Percentiles rank a stretch among this genome's conserved stretches.
Conservation (phyloP, 345 rosid genomes). For the Syzygium jambos region DNA sequence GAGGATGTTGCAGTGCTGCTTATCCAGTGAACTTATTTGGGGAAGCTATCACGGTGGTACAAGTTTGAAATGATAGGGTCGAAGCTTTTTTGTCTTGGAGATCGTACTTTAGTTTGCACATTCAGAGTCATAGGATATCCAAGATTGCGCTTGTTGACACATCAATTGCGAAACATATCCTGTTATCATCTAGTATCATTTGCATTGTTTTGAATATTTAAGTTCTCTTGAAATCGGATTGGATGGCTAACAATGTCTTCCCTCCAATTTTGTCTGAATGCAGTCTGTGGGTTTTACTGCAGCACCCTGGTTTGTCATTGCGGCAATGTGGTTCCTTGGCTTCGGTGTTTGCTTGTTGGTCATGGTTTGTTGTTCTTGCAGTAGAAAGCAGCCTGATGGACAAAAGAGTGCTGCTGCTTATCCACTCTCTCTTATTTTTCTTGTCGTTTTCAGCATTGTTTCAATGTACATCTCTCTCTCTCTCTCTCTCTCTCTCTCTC, state of each 20-base stretch:
- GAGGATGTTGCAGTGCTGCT: neutral
- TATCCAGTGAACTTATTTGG: neutral
- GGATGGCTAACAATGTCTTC: neutral
- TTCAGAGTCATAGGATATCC: neutral
- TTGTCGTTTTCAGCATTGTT: constrained; percentile 51
- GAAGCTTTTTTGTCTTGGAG: neutral
- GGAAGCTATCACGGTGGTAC: neutral
- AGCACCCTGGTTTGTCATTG: constrained; percentile 53
- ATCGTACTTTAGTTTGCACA: neutral
- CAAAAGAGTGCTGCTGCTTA: constrained; percentile 63
- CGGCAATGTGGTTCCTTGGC: constrained; percentile 66
- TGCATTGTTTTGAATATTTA: neutral
- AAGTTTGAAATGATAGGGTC: neutral
- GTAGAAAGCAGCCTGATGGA: constrained; percentile 37
- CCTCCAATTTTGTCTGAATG: constrained; percentile 5
- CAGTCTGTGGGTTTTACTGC: constrained; percentile 94
- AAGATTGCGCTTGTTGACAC: neutral
- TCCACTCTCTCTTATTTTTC: constrained; percentile 57
- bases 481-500: neutral
- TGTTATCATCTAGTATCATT: neutral
- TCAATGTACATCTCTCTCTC: constrained; percentile 40
- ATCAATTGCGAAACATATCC: neutral
- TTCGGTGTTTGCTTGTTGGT: constrained; percentile 60
- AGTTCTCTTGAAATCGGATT: neutral
- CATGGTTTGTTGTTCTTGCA: constrained; percentile 30